phyloP scores from a whole-genome alignment of 139 green algal species.

The Auxenochlorella pyrenoidosa region DNA sequence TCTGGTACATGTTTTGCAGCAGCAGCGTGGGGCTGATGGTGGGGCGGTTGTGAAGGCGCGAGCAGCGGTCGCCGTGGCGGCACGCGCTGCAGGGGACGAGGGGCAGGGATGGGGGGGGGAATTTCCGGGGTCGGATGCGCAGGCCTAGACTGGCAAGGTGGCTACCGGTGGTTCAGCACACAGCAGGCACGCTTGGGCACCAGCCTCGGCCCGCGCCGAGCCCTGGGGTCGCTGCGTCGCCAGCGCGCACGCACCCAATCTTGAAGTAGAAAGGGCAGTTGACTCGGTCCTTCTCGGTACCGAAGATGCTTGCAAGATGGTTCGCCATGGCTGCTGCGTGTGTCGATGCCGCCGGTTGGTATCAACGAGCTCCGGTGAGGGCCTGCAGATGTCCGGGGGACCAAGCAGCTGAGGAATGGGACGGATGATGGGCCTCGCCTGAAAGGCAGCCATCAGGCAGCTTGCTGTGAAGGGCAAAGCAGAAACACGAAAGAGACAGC shows the following conservation, averaged over 20 bases:
- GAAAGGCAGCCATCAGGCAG: too few relatives aligned
- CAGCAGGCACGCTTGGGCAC: neutral
- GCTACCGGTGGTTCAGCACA: too few relatives aligned
- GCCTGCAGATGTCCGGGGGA: too few relatives aligned
- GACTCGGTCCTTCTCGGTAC: constrained; percentile 96
- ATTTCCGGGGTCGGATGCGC: too few relatives aligned
- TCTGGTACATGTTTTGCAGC: constrained; percentile 97
- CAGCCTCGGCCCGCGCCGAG: too few relatives aligned
- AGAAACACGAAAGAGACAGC: neutral
- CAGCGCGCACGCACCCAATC: constrained; percentile 31
- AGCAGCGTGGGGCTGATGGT: constrained; percentile 92
- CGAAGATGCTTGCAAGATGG: constrained; percentile 97
- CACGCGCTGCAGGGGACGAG: constrained; percentile 71
- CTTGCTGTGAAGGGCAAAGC: too few relatives aligned
- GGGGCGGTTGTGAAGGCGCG: constrained; percentile 95
- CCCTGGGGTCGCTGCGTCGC: too few relatives aligned
- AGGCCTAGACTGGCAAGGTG: too few relatives aligned
- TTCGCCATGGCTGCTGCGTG: constrained; percentile 86
- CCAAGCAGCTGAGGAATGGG: neutral
- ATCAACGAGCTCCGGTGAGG: too few relatives aligned
- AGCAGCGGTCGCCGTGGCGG: constrained; percentile 98
- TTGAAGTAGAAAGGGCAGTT: constrained; percentile 70
- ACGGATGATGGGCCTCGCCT: too few relatives aligned
- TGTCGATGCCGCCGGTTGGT: too few relatives aligned
- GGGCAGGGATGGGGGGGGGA: neutral